Evolutionary conservation across 2,329 filamentous ascomycete species (phyloP).

Genomic region (Pseudogymnoascus sp.): DNA sequence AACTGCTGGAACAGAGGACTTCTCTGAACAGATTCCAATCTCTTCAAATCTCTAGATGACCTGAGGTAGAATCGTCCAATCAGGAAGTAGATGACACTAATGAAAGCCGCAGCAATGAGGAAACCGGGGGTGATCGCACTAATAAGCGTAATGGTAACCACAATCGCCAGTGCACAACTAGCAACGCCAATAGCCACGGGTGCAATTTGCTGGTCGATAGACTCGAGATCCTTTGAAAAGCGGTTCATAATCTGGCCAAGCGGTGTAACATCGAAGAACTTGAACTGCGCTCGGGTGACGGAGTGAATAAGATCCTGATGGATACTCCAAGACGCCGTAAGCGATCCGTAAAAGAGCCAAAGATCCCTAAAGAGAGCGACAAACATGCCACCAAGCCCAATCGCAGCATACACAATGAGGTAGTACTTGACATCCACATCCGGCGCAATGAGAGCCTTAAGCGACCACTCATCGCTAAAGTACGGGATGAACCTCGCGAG

Average conservation of each 20-base stretch:
- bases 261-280: slow-evolving; percentile 94
- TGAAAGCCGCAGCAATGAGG: slow-evolving; percentile 77
- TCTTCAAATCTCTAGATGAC: slow-evolving; percentile 90
- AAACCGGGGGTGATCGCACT: slow-evolving; percentile 85
- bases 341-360: slow-evolving; percentile 85
- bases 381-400: slow-evolving; percentile 70
- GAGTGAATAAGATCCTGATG: slow-evolving; percentile 70
- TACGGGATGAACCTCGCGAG: slow-evolving; percentile 25
- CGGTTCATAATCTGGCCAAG: slow-evolving; percentile 96
- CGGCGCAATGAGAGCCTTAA: slow-evolving; percentile 23
- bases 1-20: slow-evolving; percentile 98
- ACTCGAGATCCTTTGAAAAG: slow-evolving; percentile 95
- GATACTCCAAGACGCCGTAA: slow-evolving; percentile 77
- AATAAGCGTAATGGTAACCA: slow-evolving; percentile 83
- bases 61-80: slow-evolving; percentile 84
- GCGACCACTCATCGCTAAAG: slow-evolving; percentile 26
- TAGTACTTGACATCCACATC: slow-evolving; percentile 79
- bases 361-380: slow-evolving; percentile 76
- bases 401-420: slow-evolving; percentile 68
- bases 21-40: slow-evolving; percentile 85
- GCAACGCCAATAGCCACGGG: slow-evolving; percentile 75
- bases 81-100: slow-evolving; percentile 71
- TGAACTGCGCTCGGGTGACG: slow-evolving; percentile 85
- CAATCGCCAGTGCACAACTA: slow-evolving; percentile 54
- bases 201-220: slow-evolving; percentile 91